These are phyloP conservation scores for Phaeosphaeriaceae sp. DNA, from an alignment of 2,329 filamentous ascomycete genomes.

Conservation along the genomic window DNA sequence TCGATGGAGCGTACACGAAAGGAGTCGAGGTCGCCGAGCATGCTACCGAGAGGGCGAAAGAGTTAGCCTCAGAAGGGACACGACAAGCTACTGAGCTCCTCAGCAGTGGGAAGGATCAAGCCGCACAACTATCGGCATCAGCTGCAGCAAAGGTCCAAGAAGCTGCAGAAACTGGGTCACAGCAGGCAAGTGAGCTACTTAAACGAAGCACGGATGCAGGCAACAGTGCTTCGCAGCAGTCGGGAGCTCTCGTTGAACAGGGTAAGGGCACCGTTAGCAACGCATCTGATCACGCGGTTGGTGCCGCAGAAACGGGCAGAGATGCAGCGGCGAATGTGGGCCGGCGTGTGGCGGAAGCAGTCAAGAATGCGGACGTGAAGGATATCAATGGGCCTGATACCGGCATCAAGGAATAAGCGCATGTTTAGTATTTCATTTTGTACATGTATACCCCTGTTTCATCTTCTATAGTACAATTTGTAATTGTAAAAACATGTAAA, in stretches of 20 bases:
- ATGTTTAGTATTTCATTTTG: conserved; percentile 10
- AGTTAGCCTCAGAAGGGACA: conserved; percentile 31
- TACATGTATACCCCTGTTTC: conserved; percentile 22
- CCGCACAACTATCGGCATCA: conserved; percentile 14
- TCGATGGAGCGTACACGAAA: conserved; percentile 26
- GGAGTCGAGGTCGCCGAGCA: conserved; percentile 33
- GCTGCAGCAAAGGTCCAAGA: conserved; percentile 14
- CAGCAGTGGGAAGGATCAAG: conserved; percentile 35
- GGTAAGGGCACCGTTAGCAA: conserved; percentile 24
- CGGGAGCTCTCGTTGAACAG: conserved; percentile 15
- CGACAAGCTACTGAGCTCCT: conserved; percentile 34
- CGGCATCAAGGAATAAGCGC: conserved; percentile 20
- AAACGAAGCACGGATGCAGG: too few species aligned
- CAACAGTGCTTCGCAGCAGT: conserved; percentile 12
- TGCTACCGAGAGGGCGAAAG: conserved; percentile 34
- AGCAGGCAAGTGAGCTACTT: conserved; percentile 7
- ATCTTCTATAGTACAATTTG: neutral
- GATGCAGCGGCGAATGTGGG: conserved; percentile 13
- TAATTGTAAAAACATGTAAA: conserved; percentile 1
- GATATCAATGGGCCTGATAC: conserved; percentile 23
- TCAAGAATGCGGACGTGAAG: conserved; percentile 22
- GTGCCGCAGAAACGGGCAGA: conserved; percentile 25
- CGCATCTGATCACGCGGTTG: conserved; percentile 15
- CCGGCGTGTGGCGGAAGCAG: conserved; percentile 24
- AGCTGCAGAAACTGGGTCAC: conserved; percentile 8